Evolutionary conservation across 2,329 filamentous ascomycete species (phyloP).

Genomic region (Fusarium udum): DNA sequence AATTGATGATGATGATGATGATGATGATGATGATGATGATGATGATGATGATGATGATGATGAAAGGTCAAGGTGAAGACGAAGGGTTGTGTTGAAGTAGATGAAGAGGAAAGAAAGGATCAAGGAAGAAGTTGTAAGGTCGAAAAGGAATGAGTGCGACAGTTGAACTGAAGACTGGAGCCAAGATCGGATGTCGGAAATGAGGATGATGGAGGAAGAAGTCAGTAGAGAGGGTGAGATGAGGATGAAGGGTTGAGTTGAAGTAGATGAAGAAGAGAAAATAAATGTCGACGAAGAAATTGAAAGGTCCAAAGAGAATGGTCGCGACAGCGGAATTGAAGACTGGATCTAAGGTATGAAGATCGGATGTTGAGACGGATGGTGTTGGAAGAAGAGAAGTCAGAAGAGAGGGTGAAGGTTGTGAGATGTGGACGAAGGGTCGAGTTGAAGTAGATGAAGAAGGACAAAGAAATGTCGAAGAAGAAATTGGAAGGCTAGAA

Average conservation of each 20-base stretch:
- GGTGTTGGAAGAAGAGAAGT: neutral
- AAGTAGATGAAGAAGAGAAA: neutral
- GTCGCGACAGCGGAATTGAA: neutral
- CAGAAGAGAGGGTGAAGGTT: neutral
- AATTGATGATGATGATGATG: neutral
- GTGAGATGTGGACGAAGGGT: neutral
- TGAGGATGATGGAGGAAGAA: neutral
- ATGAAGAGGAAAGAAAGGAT: neutral
- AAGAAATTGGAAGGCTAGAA: neutral
- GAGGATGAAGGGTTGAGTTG: too few species aligned
- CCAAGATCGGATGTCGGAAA: neutral
- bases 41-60: neutral
- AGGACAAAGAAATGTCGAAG: neutral
- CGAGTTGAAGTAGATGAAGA: neutral
- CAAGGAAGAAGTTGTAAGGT: fast-evolving
- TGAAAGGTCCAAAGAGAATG: fast-evolving
- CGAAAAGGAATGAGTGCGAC: fast-evolving
- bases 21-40: neutral
- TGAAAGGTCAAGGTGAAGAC: too few species aligned
- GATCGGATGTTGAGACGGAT: neutral
- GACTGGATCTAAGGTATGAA: neutral
- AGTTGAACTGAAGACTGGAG: neutral
- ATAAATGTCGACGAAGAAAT: fast-evolving
- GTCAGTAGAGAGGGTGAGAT: neutral
- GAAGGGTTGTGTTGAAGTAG: too few species aligned